Percentiles rank a stretch among this genome's conserved stretches.
Conservation (phyloP, 805 yeast species). For the Candida maltosa region DNA sequence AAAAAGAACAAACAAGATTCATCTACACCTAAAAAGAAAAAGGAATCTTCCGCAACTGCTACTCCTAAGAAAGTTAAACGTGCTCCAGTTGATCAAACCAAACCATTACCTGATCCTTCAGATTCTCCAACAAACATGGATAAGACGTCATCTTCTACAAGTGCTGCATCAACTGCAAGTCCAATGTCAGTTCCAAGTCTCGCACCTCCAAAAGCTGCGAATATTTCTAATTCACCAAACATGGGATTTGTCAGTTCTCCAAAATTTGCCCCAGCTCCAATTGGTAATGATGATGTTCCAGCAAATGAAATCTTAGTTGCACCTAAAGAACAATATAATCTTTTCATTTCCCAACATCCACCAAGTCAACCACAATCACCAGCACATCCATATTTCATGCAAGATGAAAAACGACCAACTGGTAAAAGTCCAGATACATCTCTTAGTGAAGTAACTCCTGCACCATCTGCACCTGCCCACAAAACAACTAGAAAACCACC, state of each 20-base stretch:
- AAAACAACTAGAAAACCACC: no score
- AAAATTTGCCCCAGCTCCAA: background rate
- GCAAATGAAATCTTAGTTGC: background rate
- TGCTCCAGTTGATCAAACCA: slow-evolving; percentile 2
- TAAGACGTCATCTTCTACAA: background rate
- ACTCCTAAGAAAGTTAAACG: background rate
- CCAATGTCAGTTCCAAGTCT: no score
- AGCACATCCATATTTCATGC: no score
- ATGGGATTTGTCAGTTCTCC: slow-evolving; percentile 2
- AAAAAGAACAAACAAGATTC: background rate
- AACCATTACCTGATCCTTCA: slow-evolving; percentile 3
- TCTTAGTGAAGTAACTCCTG: no score
- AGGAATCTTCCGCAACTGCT: no score
- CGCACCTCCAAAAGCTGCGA: no score
- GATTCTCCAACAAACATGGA: background rate
- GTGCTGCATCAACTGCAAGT: slow-evolving; percentile 4
- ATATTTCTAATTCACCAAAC: background rate
- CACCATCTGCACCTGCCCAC: no score
- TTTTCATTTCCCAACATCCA: background rate
- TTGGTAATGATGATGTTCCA: background rate
- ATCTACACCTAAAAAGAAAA: slow-evolving; percentile 5
- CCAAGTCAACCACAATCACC: background rate
- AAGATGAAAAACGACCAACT: no score
- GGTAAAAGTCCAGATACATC: no score
- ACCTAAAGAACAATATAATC: background rate